A percentile compares a stretch with the other conserved stretches of the same genome.
These are phyloP conservation scores for Hemileccinum hortonii DNA, from an alignment of 1,284 basidiomycete genomes.

Conservation along the genomic window DNA sequence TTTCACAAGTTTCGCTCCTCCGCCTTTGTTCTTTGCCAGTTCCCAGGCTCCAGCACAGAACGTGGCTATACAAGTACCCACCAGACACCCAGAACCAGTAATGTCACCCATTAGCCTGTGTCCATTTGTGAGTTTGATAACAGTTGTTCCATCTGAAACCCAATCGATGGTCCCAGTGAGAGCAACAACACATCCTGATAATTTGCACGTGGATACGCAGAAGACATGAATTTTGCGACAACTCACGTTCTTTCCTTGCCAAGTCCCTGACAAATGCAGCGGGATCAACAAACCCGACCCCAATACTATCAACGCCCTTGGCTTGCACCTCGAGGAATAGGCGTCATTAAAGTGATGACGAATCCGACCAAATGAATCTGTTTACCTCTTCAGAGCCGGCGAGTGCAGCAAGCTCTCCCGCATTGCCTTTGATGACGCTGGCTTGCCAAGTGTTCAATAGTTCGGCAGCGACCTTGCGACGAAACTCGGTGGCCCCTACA, in stretches of 20 bases:
- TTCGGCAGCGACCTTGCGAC: constrained; percentile 63
- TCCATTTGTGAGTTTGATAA: constrained; percentile 76
- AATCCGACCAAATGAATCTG: background rate
- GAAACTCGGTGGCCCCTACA: constrained; percentile 79
- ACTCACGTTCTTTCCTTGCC: constrained; percentile 75
- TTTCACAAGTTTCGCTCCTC: constrained; percentile 49
- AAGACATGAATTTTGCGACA: background rate
- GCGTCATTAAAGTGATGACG: background rate
- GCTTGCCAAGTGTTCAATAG: constrained; percentile 86
- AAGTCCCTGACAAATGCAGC: constrained; percentile 66
- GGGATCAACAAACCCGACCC: constrained; percentile 76
- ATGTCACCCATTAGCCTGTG: constrained; percentile 74
- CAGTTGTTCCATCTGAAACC: constrained; percentile 77
- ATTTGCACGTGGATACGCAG: background rate
- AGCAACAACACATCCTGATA: constrained; percentile 74
- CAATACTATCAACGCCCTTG: constrained; percentile 88
- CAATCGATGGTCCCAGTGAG: constrained; percentile 86
- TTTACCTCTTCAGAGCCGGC: constrained; percentile 71
- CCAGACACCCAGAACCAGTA: constrained; percentile 90
- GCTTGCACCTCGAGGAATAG: constrained; percentile 51
- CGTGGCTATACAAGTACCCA: constrained; percentile 74
- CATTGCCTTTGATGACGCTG: constrained; percentile 94
- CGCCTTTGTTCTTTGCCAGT: constrained; percentile 21
- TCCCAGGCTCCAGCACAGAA: constrained; percentile 73
- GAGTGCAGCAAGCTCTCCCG: constrained; percentile 83